Conservation (phyloP, 352 stramenopile genomes). For the Phytophthora cactorum region DNA sequence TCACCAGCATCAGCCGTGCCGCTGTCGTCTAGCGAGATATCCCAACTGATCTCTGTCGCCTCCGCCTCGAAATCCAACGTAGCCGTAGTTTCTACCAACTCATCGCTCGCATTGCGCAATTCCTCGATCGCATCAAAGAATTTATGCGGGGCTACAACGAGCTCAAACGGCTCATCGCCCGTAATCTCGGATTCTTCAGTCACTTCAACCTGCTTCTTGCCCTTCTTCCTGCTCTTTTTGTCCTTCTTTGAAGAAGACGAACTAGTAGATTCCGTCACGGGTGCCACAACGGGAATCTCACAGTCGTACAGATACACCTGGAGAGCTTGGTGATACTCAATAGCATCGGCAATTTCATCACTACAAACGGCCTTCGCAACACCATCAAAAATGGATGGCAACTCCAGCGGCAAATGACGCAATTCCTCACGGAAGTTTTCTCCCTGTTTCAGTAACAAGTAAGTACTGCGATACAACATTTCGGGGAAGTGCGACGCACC, state of each 20-base stretch:
- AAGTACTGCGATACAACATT: conserved; percentile 1
- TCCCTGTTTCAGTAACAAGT: conserved; percentile 36
- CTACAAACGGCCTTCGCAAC: conserved; percentile 53
- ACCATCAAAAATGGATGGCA: conserved; percentile 60
- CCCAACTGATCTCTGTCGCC: conserved; percentile 74
- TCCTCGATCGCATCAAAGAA: conserved; percentile 73
- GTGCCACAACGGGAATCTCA: conserved; percentile 42
- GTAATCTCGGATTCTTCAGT: conserved; percentile 18
- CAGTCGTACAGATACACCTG: conserved; percentile 70
- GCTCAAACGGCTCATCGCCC: conserved; percentile 43
- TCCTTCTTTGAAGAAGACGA: conserved; percentile 47
- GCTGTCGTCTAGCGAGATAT: conserved; percentile 64
- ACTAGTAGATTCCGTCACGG: conserved; percentile 8
- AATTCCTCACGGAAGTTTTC: conserved; percentile 72
- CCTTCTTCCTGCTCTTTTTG: conserved; percentile 48
- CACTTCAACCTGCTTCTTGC: conserved; percentile 25
- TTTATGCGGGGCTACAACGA: conserved; percentile 40
- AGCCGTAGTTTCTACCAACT: conserved; percentile 21
- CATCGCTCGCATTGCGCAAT: conserved; percentile 51
- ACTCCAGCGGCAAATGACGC: conserved; percentile 54
- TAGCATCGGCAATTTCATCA: conserved; percentile 44
- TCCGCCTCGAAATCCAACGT: conserved; percentile 59
- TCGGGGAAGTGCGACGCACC: conserved; percentile 26
- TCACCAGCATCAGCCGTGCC: conserved; percentile 33
- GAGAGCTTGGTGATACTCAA: conserved; percentile 72